These are phyloP conservation scores for Penicillium expansum DNA, from an alignment of 2,329 filamentous ascomycete species.

Conservation along the genomic window DNA sequence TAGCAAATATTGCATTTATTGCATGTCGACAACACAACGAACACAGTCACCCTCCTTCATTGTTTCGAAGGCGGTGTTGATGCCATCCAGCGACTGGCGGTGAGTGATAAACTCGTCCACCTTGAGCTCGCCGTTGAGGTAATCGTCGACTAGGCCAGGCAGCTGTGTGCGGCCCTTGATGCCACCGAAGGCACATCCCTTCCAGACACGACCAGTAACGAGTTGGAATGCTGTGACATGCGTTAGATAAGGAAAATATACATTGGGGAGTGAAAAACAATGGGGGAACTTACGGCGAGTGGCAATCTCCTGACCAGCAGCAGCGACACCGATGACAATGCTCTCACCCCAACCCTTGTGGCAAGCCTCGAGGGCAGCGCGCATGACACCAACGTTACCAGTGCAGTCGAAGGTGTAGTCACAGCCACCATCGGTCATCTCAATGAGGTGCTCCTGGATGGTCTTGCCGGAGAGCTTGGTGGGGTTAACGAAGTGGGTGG, in stretches of 20 bases:
- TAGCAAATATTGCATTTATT: slow-evolving; percentile 15
- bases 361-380: slow-evolving; percentile 91
- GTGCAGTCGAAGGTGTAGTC: slow-evolving; percentile 99
- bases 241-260: slow-evolving; percentile 11
- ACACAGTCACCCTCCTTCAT: slow-evolving; percentile 99
- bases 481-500: slow-evolving; percentile 95
- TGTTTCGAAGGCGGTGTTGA: slow-evolving; percentile 85
- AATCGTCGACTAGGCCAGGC: slow-evolving; percentile 81
- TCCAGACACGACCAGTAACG: slow-evolving; percentile 96
- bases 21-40: slow-evolving; percentile 79
- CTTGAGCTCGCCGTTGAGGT: slow-evolving; percentile 85
- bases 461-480: slow-evolving; percentile 70
- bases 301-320: slow-evolving; percentile 90
- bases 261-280: slow-evolving; percentile 2
- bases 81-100: slow-evolving; percentile 74
- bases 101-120: slow-evolving; percentile 99
- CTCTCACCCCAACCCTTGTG: slow-evolving; percentile 99
- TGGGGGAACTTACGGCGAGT: slow-evolving; percentile 73
- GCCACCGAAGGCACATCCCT: slow-evolving; percentile 94
- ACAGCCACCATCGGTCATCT: slow-evolving; percentile 96
- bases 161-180: slow-evolving; percentile 97
- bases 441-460: slow-evolving; percentile 87
- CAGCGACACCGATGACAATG: slow-evolving; percentile 96
- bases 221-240: slow-evolving; percentile 82
- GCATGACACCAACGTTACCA: slow-evolving; percentile 93